These are phyloP conservation scores for Pseudodiploospora longispora DNA, from an alignment of 2,329 filamentous ascomycete species.

Conservation along the genomic window DNA sequence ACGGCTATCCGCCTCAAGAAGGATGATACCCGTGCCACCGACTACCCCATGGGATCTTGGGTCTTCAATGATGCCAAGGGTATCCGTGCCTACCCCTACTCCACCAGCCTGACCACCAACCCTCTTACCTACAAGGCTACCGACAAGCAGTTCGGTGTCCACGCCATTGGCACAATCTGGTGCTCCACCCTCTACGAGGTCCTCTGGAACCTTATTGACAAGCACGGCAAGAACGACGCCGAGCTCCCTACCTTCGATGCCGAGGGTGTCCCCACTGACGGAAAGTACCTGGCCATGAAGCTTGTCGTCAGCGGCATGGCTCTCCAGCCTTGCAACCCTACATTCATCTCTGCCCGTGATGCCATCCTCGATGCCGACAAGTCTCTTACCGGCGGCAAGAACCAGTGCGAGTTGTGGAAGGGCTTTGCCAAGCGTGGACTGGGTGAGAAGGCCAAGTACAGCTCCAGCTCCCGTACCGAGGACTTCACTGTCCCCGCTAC, in stretches of 20 bases:
- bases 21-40: constrained; percentile 33
- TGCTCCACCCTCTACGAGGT: constrained; percentile 46
- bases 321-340: constrained; percentile 49
- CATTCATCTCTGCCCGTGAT: constrained; percentile 43
- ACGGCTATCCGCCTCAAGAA: constrained; percentile 40
- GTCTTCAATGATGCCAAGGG: constrained; percentile 33
- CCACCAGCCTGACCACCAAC: constrained; percentile 40
- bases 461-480: constrained; percentile 19
- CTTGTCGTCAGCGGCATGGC: constrained; percentile 44
- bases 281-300: constrained; percentile 44
- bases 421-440: constrained; percentile 51
- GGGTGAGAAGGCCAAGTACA: constrained; percentile 29
- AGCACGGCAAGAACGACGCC: constrained; percentile 41
- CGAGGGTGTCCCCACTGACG: constrained; percentile 42
- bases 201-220: constrained; percentile 50
- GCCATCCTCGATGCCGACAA: constrained; percentile 49
- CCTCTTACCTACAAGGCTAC: constrained; percentile 40
- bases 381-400: constrained; percentile 41
- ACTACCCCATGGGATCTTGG: constrained; percentile 45
- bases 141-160: constrained; percentile 30
- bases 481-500: constrained; percentile 21
- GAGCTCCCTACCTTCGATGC: constrained; percentile 31
- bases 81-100: constrained; percentile 44
- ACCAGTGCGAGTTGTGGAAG: constrained; percentile 45
- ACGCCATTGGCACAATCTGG: constrained; percentile 45